Base-by-base conservation (phyloP, 371 early-diverging fungal genomes). In the Mucor piriformis region DNA sequence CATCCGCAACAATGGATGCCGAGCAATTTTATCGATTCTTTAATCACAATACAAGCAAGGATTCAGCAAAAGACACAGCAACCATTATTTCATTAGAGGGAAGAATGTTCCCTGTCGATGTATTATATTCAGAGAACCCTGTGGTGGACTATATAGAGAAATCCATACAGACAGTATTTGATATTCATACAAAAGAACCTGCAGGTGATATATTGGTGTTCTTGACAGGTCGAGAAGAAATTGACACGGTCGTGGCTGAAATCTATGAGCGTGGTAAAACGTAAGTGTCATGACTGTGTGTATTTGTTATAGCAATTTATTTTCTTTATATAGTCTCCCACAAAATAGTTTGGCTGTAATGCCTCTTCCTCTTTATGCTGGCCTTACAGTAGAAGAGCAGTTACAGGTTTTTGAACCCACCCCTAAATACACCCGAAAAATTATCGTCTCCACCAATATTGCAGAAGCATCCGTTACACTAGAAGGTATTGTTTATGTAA, bases 391-490 rank as follows among this genome's bases (percentile, higher is more conserved):
- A 32, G 86, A 87, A 13, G 86, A 88, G 49, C 91, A 88, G 77
- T 50, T 81, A 53, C 69, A 61, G 29, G 86, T 92, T 20, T 92
- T 94, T 74, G 85, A 88, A 40, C 67, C 83, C 0, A 75, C 89
- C 12, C 85, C 86, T 0, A 65, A 72, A 47, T 74, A 79, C 42
- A 77, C 82, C 5, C 83, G 95, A 15, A 92, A 95, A 72, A 86
- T 96, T 6, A 87, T 95, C 52, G 80, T 95, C n/a, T 84, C 92
- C 1, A 89, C 90, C 4, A 88, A 87, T 46, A 87, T 88, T 54
- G 88, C 90, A 8, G 95, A 95, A 72, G 90, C 95, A 1, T 94
- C 94, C 0, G 75, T 96, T 3, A 95, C 96, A 0, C 84, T 96
- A 35, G 91, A 92, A 50, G 88, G 89, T 3, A 85, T 95, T 38